A percentile compares a stretch with the other conserved stretches of the same genome.
Evolutionary conservation across 176 grass and related monocot genomes (phyloP).

Genomic region (Oryza glumipatula): DNA sequence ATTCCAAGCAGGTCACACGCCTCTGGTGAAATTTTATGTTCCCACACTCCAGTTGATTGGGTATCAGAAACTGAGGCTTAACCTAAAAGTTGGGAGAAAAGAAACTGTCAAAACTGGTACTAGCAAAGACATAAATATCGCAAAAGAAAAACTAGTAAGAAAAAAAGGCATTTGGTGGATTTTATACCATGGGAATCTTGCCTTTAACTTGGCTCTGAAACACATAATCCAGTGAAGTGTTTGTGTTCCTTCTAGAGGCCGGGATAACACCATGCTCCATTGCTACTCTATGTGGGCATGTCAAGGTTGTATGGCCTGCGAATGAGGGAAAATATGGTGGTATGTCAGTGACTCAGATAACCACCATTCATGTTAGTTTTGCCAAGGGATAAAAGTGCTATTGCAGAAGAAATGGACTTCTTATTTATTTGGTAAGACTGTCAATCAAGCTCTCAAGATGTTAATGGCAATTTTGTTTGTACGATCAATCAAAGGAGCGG

Average conservation of each 20-base stretch:
- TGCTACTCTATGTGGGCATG: constrained; percentile 81
- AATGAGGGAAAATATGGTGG: not conserved
- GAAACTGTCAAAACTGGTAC: not conserved
- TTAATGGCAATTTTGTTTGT: not conserved
- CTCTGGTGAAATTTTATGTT: constrained; percentile 87
- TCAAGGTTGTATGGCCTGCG: constrained; percentile 91
- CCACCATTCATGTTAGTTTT: not conserved
- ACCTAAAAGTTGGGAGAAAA: constrained; percentile 44
- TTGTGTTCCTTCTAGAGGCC: constrained; percentile 61
- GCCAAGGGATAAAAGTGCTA: not conserved
- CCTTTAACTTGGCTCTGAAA: constrained; percentile 85
- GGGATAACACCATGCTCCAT: constrained; percentile 94
- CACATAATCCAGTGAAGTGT: constrained; percentile 75
- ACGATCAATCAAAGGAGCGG: not conserved
- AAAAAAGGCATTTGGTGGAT: not conserved
- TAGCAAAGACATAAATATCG: not conserved
- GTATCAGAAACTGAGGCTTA: constrained; percentile 72
- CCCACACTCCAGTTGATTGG: constrained; percentile 77
- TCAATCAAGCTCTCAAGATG: not conserved
- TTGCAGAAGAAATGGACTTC: not conserved
- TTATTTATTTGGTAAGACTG: constrained; percentile 7
- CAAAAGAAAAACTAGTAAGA: not conserved
- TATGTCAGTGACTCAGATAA: not conserved
- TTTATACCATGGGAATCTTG: constrained; percentile 59
- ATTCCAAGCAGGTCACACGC: constrained; percentile 88